These are phyloP conservation scores for Fraxinus baroniana DNA, from an alignment of 305 asterid genomes.

Conservation along the genomic window DNA sequence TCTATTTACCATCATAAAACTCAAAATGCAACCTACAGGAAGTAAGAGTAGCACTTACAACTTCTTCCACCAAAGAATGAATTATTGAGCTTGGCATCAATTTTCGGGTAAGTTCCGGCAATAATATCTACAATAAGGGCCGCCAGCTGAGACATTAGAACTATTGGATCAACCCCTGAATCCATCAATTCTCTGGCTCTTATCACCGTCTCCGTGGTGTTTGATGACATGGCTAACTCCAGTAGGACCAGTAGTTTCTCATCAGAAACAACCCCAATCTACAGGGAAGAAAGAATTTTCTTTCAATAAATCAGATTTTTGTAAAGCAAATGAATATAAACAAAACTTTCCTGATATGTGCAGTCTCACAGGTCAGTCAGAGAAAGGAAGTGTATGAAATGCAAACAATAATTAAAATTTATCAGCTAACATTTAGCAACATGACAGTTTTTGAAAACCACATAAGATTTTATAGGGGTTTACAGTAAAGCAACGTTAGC, in stretches of 20 bases:
- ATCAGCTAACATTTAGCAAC: neutral
- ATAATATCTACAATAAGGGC: conserved; percentile 86
- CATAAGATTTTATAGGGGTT: neutral
- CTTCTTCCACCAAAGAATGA: conserved; percentile 55
- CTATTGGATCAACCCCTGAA: conserved; percentile 82
- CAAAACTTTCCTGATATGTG: neutral
- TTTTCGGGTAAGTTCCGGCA: conserved; percentile 60
- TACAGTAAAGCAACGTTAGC: neutral
- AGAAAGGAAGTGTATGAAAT: neutral
- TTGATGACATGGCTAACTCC: conserved; percentile 88
- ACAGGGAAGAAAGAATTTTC: conserved; percentile 12
- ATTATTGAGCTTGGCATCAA: conserved; percentile 39
- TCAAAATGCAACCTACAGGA: neutral
- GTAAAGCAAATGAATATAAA: neutral
- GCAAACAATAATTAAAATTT: neutral
- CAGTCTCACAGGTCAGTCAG: neutral
- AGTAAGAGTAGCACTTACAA: conserved; percentile 51
- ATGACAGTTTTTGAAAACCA: neutral
- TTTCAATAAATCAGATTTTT: conserved; percentile 4
- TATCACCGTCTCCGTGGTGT: conserved; percentile 83
- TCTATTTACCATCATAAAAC: neutral
- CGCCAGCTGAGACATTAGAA: conserved; percentile 86
- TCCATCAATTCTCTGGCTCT: conserved; percentile 86
- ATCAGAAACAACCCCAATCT: conserved; percentile 96
- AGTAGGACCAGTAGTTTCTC: conserved; percentile 81